Base-by-base conservation (phyloP, 495 filamentous ascomycete genomes). In the Bacidia gigantensis region DNA sequence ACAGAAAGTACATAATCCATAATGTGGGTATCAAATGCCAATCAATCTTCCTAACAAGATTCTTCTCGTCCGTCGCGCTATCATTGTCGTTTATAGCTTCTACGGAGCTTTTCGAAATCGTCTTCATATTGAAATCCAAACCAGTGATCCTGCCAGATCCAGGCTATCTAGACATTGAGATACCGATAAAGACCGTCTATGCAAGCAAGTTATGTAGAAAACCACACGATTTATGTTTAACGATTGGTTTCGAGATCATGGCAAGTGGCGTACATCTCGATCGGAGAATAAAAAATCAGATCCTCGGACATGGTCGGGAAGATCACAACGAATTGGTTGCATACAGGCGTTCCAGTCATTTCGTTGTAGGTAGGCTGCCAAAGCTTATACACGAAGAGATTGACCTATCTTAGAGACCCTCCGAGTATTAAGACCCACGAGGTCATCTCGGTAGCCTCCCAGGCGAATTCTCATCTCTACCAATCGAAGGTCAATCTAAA, bases 11-110 rank as follows among this genome's bases (percentile, higher is more conserved):
- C 40, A 68, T 52, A 26, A 72, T 66, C 12, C 58, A 62, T 17
- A 71, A 63, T 7, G 62, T 64, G 17, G 63, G 67, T 12, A 71
- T 52, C 5, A 72, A 57, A 17, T 64, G 41, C 2, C 67, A 50
- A 55, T 72, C 69, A 22, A 72, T 56, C 61, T 72, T 72, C 18
- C 67, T 62, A 32, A 72, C 67, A 17, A 70, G 50, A 3, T 32
- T 26, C 41, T 45, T 52, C 39, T 52, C 50, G 3, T 9, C 40
- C 11, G 9, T 10, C 7, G 29, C 5, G 14, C 14, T 35, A 14
- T 14, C 29, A 35, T 35, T 14, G 29, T 35, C 29, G 7, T 35
- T 14, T 35, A 14, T 7, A 7, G 29, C 14, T 14, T 35, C 29
- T 5, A 35, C 14, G 29, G 14, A 35, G 29, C 29, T 35, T 14